Percentiles rank a stretch among this genome's conserved stretches.
These are phyloP conservation scores for Ramalina peruviana DNA, from an alignment of 495 filamentous ascomycete species.

Conservation along the genomic window DNA sequence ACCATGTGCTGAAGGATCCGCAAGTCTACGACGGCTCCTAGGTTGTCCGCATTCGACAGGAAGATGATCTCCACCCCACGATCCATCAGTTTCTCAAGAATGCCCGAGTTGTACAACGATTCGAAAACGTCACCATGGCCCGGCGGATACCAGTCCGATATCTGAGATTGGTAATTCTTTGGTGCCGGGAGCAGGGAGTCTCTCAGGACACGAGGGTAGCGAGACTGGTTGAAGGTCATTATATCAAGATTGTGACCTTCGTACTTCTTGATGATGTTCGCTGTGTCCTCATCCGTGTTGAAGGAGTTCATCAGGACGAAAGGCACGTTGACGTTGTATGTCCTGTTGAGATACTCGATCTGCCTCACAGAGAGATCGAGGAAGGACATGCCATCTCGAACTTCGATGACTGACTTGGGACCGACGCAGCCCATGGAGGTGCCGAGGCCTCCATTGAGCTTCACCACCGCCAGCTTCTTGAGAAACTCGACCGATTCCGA, in stretches of 20 bases:
- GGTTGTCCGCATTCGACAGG: constrained; percentile 97
- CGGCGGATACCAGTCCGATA: constrained; percentile 97
- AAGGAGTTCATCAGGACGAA: constrained; percentile 99
- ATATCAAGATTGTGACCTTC: constrained; percentile 99
- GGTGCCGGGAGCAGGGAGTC: constrained; percentile 94
- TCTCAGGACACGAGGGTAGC: constrained; percentile 93
- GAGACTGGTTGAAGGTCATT: constrained; percentile 98
- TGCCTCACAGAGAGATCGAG: constrained; percentile 96
- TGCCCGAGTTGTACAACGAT: constrained; percentile 98
- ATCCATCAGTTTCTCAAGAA: constrained; percentile 86
- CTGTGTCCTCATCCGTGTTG: constrained; percentile 97
- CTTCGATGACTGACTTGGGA: constrained; percentile 98
- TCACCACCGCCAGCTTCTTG: constrained; percentile 94
- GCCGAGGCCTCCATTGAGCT: constrained; percentile 98
- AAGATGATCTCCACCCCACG: constrained; percentile 96
- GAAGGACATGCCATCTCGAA: constrained; percentile 99
- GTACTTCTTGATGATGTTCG: constrained; percentile 99
- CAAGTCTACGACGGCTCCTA: constrained; percentile 93
- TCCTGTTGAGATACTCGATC: constrained; percentile 98
- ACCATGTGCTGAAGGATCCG: constrained; percentile 99
- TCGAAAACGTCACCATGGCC: constrained; percentile 99
- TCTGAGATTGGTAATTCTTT: constrained; percentile 73
- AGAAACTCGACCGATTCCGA: constrained; percentile 83
- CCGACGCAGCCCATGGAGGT: constrained; percentile 99
- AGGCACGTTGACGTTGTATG: constrained; percentile 90